Conservation (phyloP, 169 alveolate species). For the Blepharisma undulans region DNA sequence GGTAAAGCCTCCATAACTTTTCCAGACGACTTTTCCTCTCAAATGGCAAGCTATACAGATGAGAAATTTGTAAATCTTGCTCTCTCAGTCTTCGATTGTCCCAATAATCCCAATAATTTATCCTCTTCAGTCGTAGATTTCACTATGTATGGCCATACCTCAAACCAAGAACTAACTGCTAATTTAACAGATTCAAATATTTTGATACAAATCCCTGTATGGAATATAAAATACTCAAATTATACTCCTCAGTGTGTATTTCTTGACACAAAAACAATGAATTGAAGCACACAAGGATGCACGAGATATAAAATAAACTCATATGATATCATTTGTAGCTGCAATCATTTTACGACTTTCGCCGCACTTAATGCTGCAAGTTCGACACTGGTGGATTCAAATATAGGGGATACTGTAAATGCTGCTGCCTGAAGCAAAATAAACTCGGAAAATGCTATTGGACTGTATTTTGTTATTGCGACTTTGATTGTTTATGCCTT, state of each 20-base stretch:
- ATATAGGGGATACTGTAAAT: conserved; percentile 1
- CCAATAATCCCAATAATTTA: background rate
- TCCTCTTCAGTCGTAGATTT: background rate
- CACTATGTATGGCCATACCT: background rate
- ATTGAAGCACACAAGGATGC: conserved; percentile 5
- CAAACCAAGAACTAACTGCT: background rate
- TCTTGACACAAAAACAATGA: background rate
- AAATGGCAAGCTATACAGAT: background rate
- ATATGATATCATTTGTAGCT: background rate
- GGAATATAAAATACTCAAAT: background rate
- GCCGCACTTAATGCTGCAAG: background rate
- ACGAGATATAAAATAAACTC: background rate
- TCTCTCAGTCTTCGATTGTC: background rate
- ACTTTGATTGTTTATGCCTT: background rate
- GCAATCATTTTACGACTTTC: background rate
- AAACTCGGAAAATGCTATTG: background rate
- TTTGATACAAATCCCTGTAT: background rate
- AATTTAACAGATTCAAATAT: background rate
- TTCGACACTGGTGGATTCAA: background rate
- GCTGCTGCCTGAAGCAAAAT: background rate
- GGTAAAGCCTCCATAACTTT: background rate
- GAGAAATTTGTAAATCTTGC: background rate
- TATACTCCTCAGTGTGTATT: background rate
- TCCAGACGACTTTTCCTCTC: background rate
- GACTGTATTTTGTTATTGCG: background rate